Evolutionary conservation across 2,329 filamentous ascomycete genomes (phyloP), one percentile per base, ranked within the genome.

Genomic region (Fusarium nanum): DNA sequence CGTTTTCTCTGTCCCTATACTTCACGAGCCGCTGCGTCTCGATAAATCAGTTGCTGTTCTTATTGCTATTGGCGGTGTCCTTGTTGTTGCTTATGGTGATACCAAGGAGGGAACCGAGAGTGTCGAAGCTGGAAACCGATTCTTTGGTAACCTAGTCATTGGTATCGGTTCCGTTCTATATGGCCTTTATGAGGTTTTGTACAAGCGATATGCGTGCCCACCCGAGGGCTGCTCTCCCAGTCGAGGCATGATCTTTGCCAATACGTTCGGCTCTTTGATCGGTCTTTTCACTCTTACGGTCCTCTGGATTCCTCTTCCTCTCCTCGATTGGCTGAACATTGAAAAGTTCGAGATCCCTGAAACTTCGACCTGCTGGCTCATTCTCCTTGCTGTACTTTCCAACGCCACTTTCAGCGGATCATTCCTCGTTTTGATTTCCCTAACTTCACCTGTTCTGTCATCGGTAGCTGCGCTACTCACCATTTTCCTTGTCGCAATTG

Each of bases 181-280:
- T 79, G 96, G 96, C 1, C 90, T 99, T 49, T 99, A 99, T 81
- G 96, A 99, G 80, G 96, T 99, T 8, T 81, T 99, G 41, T 99
- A 99, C 83, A 99, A 99, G 85, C 90, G 91, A 64, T 90, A 91
- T 64, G 95, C 95, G 16, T 99, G 96, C 78, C 96, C 96, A 13
- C 96, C 96, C 0, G 94, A 98, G 72, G 94, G 94, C 52, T 92
- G 91, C 56, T 91, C 88, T 45, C 89, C 96, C 0, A 89, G 88
- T n/a, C 89, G 94, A n/a, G 94, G 94, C 73, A 96, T 97, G 85
- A 90, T 98, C 64, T 98, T 99, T 74, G 94, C 96, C 75, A 98
- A 97, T 78, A 91, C 92, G 0, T 96, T 98, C 76, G 96, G 93
- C 56, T 93, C 90, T 70, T 84, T 95, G 77, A 96, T 99, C 68